phyloP scores from a whole-genome alignment of 805 yeast species.

The Starmera caribaea region DNA sequence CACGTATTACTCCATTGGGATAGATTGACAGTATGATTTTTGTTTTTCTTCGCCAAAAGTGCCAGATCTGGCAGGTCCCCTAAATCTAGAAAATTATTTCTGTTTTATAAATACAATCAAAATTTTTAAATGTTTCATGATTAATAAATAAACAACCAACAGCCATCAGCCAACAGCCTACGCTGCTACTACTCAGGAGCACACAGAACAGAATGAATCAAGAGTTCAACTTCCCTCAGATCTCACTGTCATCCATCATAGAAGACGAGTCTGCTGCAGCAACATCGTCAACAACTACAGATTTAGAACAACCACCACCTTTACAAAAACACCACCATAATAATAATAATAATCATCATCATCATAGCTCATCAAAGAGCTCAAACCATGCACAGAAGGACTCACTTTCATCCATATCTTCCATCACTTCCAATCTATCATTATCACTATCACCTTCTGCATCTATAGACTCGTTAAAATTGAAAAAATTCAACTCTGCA shows the following conservation, averaged over 20 bases:
- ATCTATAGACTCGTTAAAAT: constrained; percentile 8
- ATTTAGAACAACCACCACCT: no score
- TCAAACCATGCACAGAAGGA: not conserved
- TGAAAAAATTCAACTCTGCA: constrained; percentile 12
- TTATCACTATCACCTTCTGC: constrained; percentile 11
- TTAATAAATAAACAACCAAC: no score
- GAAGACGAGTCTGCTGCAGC: not conserved
- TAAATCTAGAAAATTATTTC: no score
- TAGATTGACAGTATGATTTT: not conserved
- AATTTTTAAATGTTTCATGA: no score
- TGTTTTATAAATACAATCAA: no score
- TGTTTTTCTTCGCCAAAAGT: no score
- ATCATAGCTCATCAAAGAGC: not conserved
- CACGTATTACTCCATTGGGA: not conserved
- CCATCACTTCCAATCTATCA: constrained; percentile 5
- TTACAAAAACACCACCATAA: not conserved
- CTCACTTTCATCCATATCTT: constrained; percentile 1
- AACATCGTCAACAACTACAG: not conserved
- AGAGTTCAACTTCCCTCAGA: not conserved
- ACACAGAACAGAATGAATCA: no score
- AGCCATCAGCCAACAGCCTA: no score
- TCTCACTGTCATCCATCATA: not conserved
- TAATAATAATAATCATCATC: not conserved
- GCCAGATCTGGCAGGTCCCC: no score
- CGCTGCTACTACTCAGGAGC: no score